Evolutionary conservation across 495 filamentous ascomycete genomes (phyloP), one percentile per base, ranked within the genome.

Genomic region (Tuber aestivum): DNA sequence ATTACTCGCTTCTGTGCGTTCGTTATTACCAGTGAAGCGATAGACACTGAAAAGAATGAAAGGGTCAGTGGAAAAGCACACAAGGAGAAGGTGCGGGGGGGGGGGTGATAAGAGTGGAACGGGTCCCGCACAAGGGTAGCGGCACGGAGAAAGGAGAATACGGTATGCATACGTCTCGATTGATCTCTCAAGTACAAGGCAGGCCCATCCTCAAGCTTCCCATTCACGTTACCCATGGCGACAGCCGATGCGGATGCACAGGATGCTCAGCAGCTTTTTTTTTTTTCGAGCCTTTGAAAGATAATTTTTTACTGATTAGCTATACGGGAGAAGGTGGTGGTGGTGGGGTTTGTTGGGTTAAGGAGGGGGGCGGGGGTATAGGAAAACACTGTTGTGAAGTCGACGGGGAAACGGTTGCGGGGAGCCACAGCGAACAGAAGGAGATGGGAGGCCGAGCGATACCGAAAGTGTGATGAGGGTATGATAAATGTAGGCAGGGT

Each of bases 161-260:
- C 32, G 73, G 81, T 65, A 76, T 76, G 70, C 81, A 76, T 73
- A 98, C 95, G 89, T 87, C 93, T 90, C 82, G 87, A 92, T 85
- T 97, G 95, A 83, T 99, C 94, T 86, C 92, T 91, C 84, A 97
- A 87, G 83, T 92, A 94, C 84, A 97, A 85, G 81, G 88, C 87
- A 78, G 91, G 88, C 82, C 92, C 92, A 85, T 97, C 94, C 82
- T 97, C 95, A 78, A 91, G 90, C 84, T 90, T 91, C 87, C 94
- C 97, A 84, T 89, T 92, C 84, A 98, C 92, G 87, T 92, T 94
- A 77, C 95, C 95, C 95, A 99, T 99, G 74, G 79, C 81, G 70
- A 77, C 72, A 70, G 45, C 72, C 70, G 78, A 75, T 70, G 45
- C 56, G 72, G 70, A 45, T 73, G 70, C 72, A 50, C 72, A 68